Conservation (phyloP, 2,329 filamentous ascomycete species). For the Phyllachora maydis region DNA sequence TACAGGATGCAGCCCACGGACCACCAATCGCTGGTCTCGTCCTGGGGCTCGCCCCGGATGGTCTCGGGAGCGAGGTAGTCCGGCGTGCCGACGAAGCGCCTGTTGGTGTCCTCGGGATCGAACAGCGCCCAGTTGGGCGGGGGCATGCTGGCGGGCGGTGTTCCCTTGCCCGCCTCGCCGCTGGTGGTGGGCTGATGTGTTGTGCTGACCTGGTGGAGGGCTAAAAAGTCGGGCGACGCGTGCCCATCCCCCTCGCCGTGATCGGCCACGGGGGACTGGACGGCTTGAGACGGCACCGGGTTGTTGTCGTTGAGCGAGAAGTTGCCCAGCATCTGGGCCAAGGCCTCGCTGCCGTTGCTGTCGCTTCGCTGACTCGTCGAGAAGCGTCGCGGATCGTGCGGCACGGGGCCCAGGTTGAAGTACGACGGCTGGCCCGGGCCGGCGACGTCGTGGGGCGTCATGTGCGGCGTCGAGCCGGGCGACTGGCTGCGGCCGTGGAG, state of each 20-base stretch:
- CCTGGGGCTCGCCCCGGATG: constrained; percentile 83
- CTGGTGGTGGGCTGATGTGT: constrained; percentile 10
- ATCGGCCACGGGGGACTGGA: constrained; percentile 45
- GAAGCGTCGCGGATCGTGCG: constrained; percentile 41
- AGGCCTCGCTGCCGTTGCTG: constrained; percentile 71
- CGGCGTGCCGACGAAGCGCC: constrained; percentile 87
- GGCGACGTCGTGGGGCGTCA: constrained; percentile 53
- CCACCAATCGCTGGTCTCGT: constrained; percentile 99
- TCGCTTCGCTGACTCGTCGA: constrained; percentile 80
- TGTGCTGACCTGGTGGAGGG: constrained; percentile 29
- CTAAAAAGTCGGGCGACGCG: constrained; percentile 57
- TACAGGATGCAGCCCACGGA: constrained; percentile 97
- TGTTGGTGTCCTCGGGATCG: constrained; percentile 80
- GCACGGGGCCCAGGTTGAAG: constrained; percentile 48
- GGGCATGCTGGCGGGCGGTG: constrained; percentile 48
- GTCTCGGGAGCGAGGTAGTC: constrained; percentile 96
- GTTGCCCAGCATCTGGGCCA: constrained; percentile 63
- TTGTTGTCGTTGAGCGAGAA: constrained; percentile 52
- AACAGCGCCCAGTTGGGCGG: constrained; percentile 88
- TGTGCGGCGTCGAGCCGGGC: constrained; percentile 65
- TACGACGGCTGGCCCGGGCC: constrained; percentile 76
- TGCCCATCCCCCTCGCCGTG: constrained; percentile 49
- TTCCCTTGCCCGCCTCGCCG: constrained; percentile 30
- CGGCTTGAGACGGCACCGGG: constrained; percentile 18
- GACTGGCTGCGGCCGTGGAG: constrained; percentile 54